Evolutionary conservation across 75 land plant genomes (phyloP).

Genomic region (Cryptomeria japonica): DNA sequence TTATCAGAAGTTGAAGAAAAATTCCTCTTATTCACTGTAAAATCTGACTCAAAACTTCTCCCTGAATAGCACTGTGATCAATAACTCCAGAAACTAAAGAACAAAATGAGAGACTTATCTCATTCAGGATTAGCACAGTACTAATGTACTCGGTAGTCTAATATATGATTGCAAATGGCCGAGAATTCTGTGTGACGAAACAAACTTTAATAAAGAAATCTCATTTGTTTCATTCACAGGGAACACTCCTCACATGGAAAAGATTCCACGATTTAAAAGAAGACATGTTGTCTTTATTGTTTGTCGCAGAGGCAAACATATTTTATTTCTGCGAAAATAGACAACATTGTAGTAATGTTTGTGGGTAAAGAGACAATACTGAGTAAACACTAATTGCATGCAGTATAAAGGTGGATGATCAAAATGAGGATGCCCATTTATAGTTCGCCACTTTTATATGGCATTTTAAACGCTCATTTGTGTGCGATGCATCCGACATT

Average conservation of each 20-base stretch:
- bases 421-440: background rate
- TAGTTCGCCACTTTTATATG: background rate
- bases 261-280: background rate
- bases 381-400: background rate
- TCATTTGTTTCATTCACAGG: background rate
- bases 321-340: background rate
- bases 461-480: background rate
- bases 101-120: too few species aligned
- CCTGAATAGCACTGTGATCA: too few species aligned
- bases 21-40: too few species aligned
- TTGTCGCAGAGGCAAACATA: background rate
- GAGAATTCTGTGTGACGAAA: too few species aligned
- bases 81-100: too few species aligned
- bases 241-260: background rate
- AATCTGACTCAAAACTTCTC: too few species aligned
- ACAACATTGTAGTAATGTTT: too few species aligned
- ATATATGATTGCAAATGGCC: background rate
- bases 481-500: background rate
- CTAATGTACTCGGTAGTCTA: too few species aligned
- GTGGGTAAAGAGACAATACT: background rate
- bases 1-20: background rate
- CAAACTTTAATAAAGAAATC: background rate
- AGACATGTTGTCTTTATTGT: background rate
- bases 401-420: background rate
- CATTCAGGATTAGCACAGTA: background rate